A percentile compares a stretch with the other conserved stretches of the same genome.
Conservation (phyloP, 1,284 basidiomycete species). For the Bondarzewia mesenterica region DNA sequence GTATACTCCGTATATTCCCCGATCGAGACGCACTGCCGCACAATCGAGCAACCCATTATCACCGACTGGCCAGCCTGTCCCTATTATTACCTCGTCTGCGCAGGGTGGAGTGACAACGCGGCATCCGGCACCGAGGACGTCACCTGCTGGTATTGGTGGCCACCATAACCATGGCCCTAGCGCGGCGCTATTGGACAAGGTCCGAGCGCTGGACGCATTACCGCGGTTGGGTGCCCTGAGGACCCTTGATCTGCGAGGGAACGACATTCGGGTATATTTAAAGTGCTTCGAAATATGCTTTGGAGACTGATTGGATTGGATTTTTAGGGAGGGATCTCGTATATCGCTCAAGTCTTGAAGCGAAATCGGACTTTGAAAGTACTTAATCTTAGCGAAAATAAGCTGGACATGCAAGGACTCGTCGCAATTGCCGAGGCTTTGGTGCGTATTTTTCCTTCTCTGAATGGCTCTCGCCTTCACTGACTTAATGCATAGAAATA, state of each 20-base stretch:
- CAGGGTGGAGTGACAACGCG: constrained; percentile 75
- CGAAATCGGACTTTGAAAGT: constrained; percentile 93
- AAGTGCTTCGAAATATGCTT: neutral
- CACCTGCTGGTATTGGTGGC: constrained; percentile 3
- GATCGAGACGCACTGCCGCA: constrained; percentile 37
- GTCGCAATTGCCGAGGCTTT: constrained; percentile 83
- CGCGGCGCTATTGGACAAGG: constrained; percentile 69
- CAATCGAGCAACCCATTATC: constrained; percentile 41
- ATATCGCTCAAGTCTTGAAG: constrained; percentile 92
- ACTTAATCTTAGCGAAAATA: constrained; percentile 90
- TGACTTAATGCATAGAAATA: constrained; percentile 61
- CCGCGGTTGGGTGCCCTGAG: constrained; percentile 80
- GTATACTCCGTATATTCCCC: constrained; percentile 75
- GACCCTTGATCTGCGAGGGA: constrained; percentile 87
- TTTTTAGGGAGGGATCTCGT: constrained; percentile 61
- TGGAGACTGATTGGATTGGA: constrained; percentile 5
- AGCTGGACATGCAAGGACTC: constrained; percentile 79
- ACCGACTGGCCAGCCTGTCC: constrained; percentile 46
- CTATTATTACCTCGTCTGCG: constrained; percentile 67
- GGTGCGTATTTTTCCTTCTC: constrained; percentile 34
- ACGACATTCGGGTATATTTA: constrained; percentile 72
- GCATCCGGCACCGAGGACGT: constrained; percentile 31
- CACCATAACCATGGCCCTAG: constrained; percentile 49
- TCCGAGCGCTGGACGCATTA: constrained; percentile 76
- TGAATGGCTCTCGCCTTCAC: neutral